Percentiles rank a stretch among this genome's conserved stretches.
Evolutionary conservation across 192 early-diverging fungal genomes (phyloP).

Genomic region (Mortierella hygrophila): DNA sequence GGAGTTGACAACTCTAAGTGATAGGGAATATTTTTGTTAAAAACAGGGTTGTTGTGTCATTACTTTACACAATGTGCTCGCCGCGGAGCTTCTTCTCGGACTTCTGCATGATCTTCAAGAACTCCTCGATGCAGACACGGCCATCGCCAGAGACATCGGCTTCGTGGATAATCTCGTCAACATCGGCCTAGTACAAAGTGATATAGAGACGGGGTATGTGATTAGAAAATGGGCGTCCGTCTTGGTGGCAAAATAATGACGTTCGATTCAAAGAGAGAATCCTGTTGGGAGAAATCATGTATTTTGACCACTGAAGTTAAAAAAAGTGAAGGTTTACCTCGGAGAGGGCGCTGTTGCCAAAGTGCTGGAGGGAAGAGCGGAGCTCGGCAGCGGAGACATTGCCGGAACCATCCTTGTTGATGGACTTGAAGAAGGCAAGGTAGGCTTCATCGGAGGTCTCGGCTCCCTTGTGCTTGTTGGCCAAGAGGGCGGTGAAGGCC

Average conservation of each 20-base stretch:
- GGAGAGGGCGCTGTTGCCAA: slow-evolving; percentile 36
- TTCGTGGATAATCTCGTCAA: slow-evolving; percentile 72
- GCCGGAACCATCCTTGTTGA: slow-evolving; percentile 37
- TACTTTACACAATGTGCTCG: slow-evolving; percentile 28
- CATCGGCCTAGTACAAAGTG: slow-evolving; percentile 27
- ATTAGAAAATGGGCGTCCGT: background rate
- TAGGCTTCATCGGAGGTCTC: slow-evolving; percentile 28
- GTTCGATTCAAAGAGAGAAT: too few species aligned
- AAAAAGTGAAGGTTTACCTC: background rate
- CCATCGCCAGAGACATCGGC: slow-evolving; percentile 89
- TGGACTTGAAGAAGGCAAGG: slow-evolving; percentile 17
- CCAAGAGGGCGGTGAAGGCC: slow-evolving; percentile 21
- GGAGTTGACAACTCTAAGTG: slow-evolving; percentile 1
- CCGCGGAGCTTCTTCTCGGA: slow-evolving; percentile 37
- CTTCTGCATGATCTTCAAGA: slow-evolving; percentile 79
- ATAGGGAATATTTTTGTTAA: slow-evolving; percentile 5
- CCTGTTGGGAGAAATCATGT: background rate
- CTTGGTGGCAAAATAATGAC: too few species aligned
- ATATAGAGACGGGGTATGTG: background rate
- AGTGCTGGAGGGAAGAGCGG: slow-evolving; percentile 26
- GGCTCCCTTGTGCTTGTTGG: slow-evolving; percentile 23
- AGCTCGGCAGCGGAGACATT: slow-evolving; percentile 30
- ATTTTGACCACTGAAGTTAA: background rate
- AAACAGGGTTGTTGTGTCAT: background rate
- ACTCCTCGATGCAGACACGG: slow-evolving; percentile 90